Base-by-base conservation (phyloP, 495 filamentous ascomycete species). In the Daldinia concentrica region DNA sequence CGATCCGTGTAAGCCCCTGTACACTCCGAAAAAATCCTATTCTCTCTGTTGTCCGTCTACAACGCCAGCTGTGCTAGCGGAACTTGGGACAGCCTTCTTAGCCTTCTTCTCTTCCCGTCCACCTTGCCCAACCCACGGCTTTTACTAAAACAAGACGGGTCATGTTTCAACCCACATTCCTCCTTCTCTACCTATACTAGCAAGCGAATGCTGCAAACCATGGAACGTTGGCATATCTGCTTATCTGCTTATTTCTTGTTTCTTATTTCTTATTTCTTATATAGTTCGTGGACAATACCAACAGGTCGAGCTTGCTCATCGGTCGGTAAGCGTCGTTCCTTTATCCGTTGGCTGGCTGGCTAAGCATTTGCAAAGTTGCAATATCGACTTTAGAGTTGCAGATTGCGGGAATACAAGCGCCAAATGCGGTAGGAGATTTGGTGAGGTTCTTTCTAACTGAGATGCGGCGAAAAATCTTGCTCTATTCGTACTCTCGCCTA, bases 81-180 rank as follows among this genome's bases (percentile, higher is more conserved):
- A 54, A 70, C 50, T 61, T 57, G 56, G 56, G 50, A 61, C 58
- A 50, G 56, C 45, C 62, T n/a, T n/a, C n/a, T n/a, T n/a, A n/a
- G n/a, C n/a, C 56, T 50, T 48, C 54, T 1, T 54, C 50, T 30
- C 9, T 24, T 24, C 59, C 55, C 48, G 55, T 51, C 50, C 62
- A 73, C 54, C 66, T 62, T 69, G 62, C 70, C 71, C 62, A 69
- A 65, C 65, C 65, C 43, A 68, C 64, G 60, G 61, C 41, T 29
- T 73, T 73, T 63, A 60, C 71, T 63, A 69, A 73, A 73, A 66
- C 52, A 62, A 63, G 62, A 62, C 45, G 62, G 62, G 62, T 14
- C 64, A 64, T 73, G 71, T 73, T 69, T 73, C 66, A 66, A 73
- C 58, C 55, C 22, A 34, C 43, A 69, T 66, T 66, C 66, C 66